phyloP scores from a whole-genome alignment of 441 rosid species.

The Bocquillonia castaneifolia region DNA sequence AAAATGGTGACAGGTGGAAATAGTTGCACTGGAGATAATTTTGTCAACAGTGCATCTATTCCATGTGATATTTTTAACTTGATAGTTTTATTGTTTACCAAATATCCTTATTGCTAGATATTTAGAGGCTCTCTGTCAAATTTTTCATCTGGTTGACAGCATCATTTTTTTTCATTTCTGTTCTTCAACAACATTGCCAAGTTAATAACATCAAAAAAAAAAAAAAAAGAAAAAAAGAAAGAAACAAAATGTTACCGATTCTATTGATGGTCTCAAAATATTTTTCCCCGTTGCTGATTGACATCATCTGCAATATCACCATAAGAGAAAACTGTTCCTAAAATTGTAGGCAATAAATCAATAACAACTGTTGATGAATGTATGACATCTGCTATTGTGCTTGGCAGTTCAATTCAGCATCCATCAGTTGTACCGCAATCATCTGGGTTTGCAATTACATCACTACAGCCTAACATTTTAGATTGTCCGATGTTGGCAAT shows the following conservation, averaged over 20 bases:
- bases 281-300: neutral
- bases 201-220: too few relatives aligned
- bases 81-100: neutral
- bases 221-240: too few relatives aligned
- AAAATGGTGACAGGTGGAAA: neutral
- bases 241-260: too few relatives aligned
- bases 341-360: too few relatives aligned
- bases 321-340: too few relatives aligned
- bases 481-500: slow-evolving; percentile 64
- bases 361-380: neutral
- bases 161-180: neutral
- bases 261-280: neutral
- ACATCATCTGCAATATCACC: neutral
- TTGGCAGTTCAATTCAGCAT: slow-evolving; percentile 68
- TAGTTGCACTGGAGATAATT: neutral
- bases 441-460: slow-evolving; percentile 51
- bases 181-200: neutral
- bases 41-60: neutral
- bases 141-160: neutral
- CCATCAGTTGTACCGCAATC: slow-evolving; percentile 57
- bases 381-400: neutral
- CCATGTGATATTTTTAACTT: too few relatives aligned
- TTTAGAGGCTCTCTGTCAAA: neutral
- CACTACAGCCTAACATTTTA: slow-evolving; percentile 54
- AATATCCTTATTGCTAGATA: neutral